Percentiles rank a stretch among this genome's conserved stretches.
Conservation (phyloP, 306 rosid genomes). For the Aeschynomene evenia region DNA sequence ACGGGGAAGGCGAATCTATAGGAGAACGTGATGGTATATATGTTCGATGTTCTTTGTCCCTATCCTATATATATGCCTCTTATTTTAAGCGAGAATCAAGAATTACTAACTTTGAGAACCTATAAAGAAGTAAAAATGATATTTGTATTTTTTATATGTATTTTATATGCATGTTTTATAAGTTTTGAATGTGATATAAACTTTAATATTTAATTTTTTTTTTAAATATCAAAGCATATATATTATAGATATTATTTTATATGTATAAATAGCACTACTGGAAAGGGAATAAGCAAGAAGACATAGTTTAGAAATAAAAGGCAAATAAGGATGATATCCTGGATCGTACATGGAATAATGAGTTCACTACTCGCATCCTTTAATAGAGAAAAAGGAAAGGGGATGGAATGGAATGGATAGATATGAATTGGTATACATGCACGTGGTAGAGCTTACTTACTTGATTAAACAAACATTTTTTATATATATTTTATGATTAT, state of each 20-base stretch:
- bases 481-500: not conserved
- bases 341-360: too few relatives aligned
- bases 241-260: too few relatives aligned
- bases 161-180: too few relatives aligned
- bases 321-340: too few relatives aligned
- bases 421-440: not conserved
- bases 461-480: not conserved
- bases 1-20: not conserved
- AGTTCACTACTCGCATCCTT: not conserved
- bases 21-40: slow-evolving; percentile 4
- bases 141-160: too few relatives aligned
- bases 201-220: too few relatives aligned
- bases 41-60: slow-evolving; percentile 11
- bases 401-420: too few relatives aligned
- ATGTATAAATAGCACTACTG: too few relatives aligned
- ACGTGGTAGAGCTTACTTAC: not conserved
- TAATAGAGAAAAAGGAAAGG: not conserved
- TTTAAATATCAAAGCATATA: too few relatives aligned
- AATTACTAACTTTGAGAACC: not conserved
- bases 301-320: not conserved
- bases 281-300: not conserved
- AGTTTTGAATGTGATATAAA: too few relatives aligned
- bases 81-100: not conserved
- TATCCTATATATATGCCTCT: not conserved
- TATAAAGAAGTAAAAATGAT: not conserved